Base-by-base conservation (phyloP, 2,329 filamentous ascomycete genomes). In the Claviceps sp. region DNA sequence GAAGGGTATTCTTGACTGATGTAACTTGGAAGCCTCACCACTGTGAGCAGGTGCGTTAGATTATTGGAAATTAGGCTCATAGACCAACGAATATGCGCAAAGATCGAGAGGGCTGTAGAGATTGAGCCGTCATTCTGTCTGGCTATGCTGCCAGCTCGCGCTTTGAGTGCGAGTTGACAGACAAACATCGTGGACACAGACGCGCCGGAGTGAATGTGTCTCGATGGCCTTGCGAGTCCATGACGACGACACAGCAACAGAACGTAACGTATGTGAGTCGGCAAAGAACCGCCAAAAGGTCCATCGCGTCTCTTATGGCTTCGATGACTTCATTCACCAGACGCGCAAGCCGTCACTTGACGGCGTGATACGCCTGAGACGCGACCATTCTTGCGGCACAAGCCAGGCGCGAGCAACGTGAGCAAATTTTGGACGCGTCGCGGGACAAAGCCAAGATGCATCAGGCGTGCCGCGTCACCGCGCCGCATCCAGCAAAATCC, bases 401-500 rank as follows among this genome's bases (percentile, higher is more conserved):
- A 30, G 11, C 14, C 37, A 26, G 34, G 40, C 37, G 36, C 14
- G 36, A 44, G 24, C 37, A 42, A 13, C 37, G 24, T 16, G 47
- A 47, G 36, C 48, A 46, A 44, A 38, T 45, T 13, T 52, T 52
- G 18, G 36, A n/a, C 30, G 16, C 40, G 20, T 43, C 11, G 30
- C 46, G 30, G 30, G 40, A 20, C 40, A 13, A 34, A 42, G 40
- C 18, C 40, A 8, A 22, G 18, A 42, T 42, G 40, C 47, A 49
- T 49, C 46, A 47, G 49, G 40, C 43, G n/a, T n/a, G n/a, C n/a
- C n/a, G n/a, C n/a, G 47, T 48, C 43, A 44, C 52, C 43, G 20
- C 26, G 34, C 30, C 41, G 42, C 52, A 47, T 36, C 24, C 54
- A 56, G 55, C 55, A 54, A 51, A 41, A 20, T 18, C 38, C 24